Base-by-base conservation (phyloP, 306 rosid genomes). In the Acmispon strigosus region DNA sequence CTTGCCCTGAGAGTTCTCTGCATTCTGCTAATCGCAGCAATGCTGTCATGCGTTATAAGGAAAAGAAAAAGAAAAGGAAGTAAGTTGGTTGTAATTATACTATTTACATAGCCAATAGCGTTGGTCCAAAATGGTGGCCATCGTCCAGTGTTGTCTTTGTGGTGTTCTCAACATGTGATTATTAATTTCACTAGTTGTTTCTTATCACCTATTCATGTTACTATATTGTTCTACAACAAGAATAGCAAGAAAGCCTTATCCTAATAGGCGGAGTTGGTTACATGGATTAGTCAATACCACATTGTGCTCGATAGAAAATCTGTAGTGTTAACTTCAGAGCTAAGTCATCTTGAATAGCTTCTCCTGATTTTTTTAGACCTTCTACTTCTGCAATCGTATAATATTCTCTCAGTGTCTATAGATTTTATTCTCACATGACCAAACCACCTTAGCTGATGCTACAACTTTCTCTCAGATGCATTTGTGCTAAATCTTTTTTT, bases 1-100 rank as follows among this genome's bases (percentile, higher is more conserved):
- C 92, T 61, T 70, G 85, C 69, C 82, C 89, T 13, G 99, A 87
- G 74, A 76, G 54, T 75, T 82, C 90, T 74, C 29, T 82, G 62
- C 96, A 89, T 54, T 89, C 91, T 59, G 89, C 85, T 66, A 95
- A 85, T 69, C 97, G 99, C 61, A 87, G 62, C 70, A 80, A 86
- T 53, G 99, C 99, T 67, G 97, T 95, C 74, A 56, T 87, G 93
- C 97, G 99, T 14, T 95, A 95, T 57, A 95, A 81, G 87, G 99
- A 95, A 82, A 95, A 95, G 93, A 95, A 91, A 84, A 86, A 85
- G 86, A 78, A 84, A 27, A 89, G 96, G 52, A 89, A 85, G 99
- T 95, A 81, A 88, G 97, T 80, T 11, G 55, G 48, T 20, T 52
- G 10, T 65, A 1, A 16, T 36, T 53, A 53, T 68, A 57, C 60